Conservation (phyloP, 306 rosid genomes). For the Prunus davidiana region DNA sequence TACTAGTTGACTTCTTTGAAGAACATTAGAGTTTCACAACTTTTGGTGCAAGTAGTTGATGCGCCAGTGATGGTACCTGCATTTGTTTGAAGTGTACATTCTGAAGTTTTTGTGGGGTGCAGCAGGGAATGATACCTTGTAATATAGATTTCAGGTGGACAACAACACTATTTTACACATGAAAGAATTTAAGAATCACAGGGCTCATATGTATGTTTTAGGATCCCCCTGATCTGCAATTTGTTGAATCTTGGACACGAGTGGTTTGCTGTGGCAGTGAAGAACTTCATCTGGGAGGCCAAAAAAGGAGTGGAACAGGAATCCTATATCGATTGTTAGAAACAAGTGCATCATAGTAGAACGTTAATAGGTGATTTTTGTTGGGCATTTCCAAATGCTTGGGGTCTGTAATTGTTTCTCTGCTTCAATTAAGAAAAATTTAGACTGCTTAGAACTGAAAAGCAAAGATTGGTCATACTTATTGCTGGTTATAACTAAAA, state of each 20-base stretch:
- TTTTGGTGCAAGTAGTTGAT: neutral
- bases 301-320: neutral
- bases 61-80: neutral
- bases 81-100: neutral
- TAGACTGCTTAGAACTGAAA: too few species aligned
- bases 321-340: neutral
- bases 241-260: neutral
- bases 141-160: constrained; percentile 7
- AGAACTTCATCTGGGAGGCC: neutral
- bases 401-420: too few species aligned
- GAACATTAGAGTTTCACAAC: neutral
- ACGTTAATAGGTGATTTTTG: too few species aligned
- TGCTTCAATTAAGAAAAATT: too few species aligned
- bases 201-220: neutral
- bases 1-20: neutral
- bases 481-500: too few species aligned
- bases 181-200: neutral
- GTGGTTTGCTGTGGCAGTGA: neutral
- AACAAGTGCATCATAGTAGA: too few species aligned
- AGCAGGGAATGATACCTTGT: constrained; percentile 4
- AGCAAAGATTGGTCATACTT: too few species aligned
- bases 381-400: too few species aligned
- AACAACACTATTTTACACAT: neutral
- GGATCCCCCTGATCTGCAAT: neutral
- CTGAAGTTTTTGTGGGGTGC: neutral